Base-by-base conservation (phyloP, 345 rosid species). In the Euclidium syriacum region DNA sequence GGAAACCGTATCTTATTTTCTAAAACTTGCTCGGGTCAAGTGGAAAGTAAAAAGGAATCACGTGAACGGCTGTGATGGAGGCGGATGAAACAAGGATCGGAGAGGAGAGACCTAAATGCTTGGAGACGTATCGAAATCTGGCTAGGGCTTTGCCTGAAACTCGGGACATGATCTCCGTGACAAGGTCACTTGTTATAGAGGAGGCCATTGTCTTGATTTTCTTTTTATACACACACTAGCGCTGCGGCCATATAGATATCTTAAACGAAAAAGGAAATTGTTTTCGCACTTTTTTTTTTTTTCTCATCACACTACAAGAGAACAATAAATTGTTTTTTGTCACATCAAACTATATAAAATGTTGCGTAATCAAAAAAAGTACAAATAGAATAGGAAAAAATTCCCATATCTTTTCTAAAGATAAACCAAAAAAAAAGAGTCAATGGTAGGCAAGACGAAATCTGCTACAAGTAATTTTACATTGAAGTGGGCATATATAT, bases 401-500 rank as follows among this genome's bases (percentile, higher is more conserved):
- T 15, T 15, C 22, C 7, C 8, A 27, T 16, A 5, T 48, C 7
- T 15, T 51, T 16, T 17, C 14, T 51, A 25, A 16, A 29, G 18
- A 4, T 9, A 12, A 46, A 46, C 29, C 16, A 22, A n/a, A 5
- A 38, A 38, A 36, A 36, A 38, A n/a, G 5, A 11, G 17, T 38
- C 18, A 14, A 38, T 2, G 7, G 42, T 12, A n/a, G 42, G 42
- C 35, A 38, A 38, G 42, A 38, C n/a, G 17, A 12, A 38, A 14
- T 38, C 42, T 38, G 42, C 42, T 38, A 38, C 6, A 10, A 39
- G 2, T 27, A 58, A 39, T 22, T 58, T 48, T 50, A 67, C 65
- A 49, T 6, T 26, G 26, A 50, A 22, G 30, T 67, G 72, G 72
- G 22, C 72, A 57, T 49, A 41, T 39, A 25, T 48, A 15, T 67